Evolutionary conservation across 106 monocot genomes (phyloP), one percentile per base, ranked within the genome.

Genomic region (Amphibolis antarctica): DNA sequence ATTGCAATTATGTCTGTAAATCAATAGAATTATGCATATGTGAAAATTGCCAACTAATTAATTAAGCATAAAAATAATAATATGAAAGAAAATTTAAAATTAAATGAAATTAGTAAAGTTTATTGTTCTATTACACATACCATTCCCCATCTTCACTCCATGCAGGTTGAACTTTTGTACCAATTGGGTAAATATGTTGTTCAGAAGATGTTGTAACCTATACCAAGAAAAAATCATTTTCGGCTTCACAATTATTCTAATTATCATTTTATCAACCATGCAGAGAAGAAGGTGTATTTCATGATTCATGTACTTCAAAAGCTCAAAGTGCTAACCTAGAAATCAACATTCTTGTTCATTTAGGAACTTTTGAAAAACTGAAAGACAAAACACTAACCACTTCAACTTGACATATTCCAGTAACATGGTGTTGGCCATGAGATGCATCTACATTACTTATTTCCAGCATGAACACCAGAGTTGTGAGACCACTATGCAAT

Each of bases 61-160:
- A 80, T 71, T 61, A 78, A n/a, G 62, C 67, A 74, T 68, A 44
- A 10, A 47, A 69, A 70, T 77, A 67, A 31, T 24, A 60, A 42
- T 42, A 59, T 71, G 63, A 74, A 80, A 70, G 50, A 70, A 55
- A 55, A 79, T 75, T 36, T 4, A 79, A 26, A 66, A 61, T 18
- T 12, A 25, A 59, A 53, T 24, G 53, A 21, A 53, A 53, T 21
- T 53, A 13, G 31, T 36, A 67, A 61, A 9, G 42, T 6, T 42
- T 3, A 18, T 22, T 55, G 23, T 23, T 22, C 24, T 4, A 21
- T 21, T 55, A 14, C 1, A 70, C 83, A 25, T 78, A 96, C 96
- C 96, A 96, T 19, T 96, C 96, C 27, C 96, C 96, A 78, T 96
- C 96, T 78, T 90, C 96, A 75, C 96, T 96, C 60, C 71, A 96